These are phyloP conservation scores for Sanghuangporus sanghuang DNA, from an alignment of 1,284 basidiomycete genomes.

Conservation along the genomic window DNA sequence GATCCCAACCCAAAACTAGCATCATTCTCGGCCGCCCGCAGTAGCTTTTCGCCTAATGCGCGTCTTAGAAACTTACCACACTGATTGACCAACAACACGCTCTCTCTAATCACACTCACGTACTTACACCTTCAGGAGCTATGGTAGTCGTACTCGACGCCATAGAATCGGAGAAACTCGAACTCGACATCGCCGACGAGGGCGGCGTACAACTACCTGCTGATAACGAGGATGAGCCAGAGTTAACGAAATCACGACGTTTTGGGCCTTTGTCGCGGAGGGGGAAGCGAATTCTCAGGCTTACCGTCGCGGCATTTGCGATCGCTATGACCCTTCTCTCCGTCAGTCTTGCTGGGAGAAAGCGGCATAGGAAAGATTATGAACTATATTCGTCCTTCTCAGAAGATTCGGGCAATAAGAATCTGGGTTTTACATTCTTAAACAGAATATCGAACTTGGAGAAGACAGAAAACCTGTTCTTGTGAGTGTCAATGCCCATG, in stretches of 20 bases:
- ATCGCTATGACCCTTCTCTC: not conserved
- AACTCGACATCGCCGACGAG: not conserved
- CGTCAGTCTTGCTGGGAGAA: not conserved
- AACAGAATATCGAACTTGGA: not conserved
- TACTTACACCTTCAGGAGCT: not conserved
- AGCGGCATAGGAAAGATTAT: not conserved
- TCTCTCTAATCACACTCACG: not conserved
- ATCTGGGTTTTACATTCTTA: not conserved
- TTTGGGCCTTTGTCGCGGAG: conserved; percentile 1
- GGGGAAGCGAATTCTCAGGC: not conserved
- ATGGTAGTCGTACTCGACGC: conserved; percentile 18
- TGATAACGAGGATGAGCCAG: not conserved
- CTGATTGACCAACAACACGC: not conserved
- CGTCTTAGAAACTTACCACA: not conserved
- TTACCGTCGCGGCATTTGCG: not conserved
- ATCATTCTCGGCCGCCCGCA: not conserved
- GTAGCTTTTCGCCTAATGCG: too few species aligned
- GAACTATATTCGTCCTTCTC: not conserved
- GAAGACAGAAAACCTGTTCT: conserved; percentile 22
- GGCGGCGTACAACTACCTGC: not conserved
- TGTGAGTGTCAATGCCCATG: conserved; percentile 15
- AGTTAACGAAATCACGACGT: not conserved
- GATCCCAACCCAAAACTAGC: not conserved
- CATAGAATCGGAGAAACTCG: conserved; percentile 10
- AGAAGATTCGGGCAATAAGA: not conserved